These are phyloP conservation scores for Rubia yunnanensis DNA, from an alignment of 257 asterid species.

Conservation along the genomic window DNA sequence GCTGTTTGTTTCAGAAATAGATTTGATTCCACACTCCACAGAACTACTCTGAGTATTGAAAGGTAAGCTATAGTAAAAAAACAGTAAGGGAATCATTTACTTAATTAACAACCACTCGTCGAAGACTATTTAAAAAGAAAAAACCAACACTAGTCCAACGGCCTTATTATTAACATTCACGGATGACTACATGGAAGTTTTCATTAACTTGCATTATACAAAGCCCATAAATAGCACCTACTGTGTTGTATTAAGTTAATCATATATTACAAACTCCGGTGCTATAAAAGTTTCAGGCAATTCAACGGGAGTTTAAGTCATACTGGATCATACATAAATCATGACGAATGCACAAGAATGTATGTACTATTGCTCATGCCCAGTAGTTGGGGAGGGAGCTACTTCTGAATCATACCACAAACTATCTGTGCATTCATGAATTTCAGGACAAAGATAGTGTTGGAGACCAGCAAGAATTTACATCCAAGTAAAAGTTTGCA, in stretches of 20 bases:
- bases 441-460: not conserved
- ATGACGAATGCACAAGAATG: not conserved
- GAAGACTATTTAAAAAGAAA: not conserved
- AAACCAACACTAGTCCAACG: too few relatives aligned
- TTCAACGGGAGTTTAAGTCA: not conserved
- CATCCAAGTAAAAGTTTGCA: not conserved
- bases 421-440: not conserved
- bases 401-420: not conserved
- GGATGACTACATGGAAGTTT: not conserved
- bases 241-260: not conserved
- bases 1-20: not conserved
- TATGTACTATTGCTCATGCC: not conserved
- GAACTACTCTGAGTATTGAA: not conserved
- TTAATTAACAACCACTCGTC: not conserved
- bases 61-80: not conserved
- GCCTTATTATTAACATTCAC: not conserved
- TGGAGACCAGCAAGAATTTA: not conserved
- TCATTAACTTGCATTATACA: not conserved
- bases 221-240: not conserved
- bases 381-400: not conserved
- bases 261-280: not conserved
- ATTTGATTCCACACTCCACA: not conserved
- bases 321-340: not conserved
- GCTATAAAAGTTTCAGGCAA: not conserved
- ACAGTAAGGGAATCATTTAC: not conserved